Conservation (phyloP, 2,329 filamentous ascomycete genomes). For the Bipolaris cookei region DNA sequence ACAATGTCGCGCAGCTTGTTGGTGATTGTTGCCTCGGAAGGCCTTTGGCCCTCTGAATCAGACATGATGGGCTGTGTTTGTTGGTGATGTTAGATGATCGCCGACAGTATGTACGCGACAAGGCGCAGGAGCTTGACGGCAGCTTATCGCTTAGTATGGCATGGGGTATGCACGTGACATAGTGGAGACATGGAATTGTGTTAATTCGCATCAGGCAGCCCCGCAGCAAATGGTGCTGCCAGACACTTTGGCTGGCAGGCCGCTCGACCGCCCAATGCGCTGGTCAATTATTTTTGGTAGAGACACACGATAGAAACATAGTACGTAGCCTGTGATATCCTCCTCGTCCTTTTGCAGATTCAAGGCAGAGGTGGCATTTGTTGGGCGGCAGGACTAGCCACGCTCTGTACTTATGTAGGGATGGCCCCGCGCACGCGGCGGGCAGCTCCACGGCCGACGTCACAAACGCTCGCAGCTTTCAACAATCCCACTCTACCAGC, state of each 20-base stretch:
- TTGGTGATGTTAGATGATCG: conserved; percentile 18
- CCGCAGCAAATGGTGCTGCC: not conserved
- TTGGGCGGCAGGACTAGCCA: not conserved
- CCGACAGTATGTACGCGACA: conserved; percentile 8
- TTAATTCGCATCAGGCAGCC: conserved; percentile 4
- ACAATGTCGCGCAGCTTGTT: conserved; percentile 52
- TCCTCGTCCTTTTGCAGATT: not conserved
- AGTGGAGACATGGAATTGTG: conserved; percentile 17
- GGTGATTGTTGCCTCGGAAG: conserved; percentile 49
- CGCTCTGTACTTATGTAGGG: not conserved
- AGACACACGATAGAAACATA: too few species aligned
- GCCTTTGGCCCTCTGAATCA: conserved; percentile 35
- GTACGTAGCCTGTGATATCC: too few species aligned
- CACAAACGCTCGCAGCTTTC: conserved; percentile 26
- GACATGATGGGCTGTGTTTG: conserved; percentile 37
- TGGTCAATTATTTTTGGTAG: not conserved
- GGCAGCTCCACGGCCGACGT: conserved; percentile 29
- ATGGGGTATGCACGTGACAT: conserved; percentile 14
- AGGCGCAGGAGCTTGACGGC: conserved; percentile 3
- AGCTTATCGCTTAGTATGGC: not conserved
- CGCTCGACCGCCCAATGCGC: not conserved
- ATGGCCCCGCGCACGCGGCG: conserved; percentile 1
- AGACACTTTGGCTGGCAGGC: not conserved
- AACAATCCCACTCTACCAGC: conserved; percentile 9
- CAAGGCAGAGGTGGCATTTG: not conserved